Evolutionary conservation across 495 filamentous ascomycete genomes (phyloP).

Genomic region (Xylaria scruposa): DNA sequence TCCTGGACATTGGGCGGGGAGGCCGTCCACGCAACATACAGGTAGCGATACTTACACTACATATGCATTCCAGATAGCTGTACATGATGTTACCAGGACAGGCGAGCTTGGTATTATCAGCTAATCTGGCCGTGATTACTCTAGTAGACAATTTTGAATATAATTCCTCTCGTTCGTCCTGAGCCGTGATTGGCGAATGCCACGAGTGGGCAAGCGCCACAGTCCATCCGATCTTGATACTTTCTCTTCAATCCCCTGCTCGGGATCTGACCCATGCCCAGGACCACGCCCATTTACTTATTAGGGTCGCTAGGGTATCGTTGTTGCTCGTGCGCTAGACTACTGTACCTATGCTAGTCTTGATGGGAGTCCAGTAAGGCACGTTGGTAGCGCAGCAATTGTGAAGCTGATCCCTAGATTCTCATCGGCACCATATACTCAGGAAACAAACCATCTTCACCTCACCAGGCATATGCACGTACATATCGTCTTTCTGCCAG

Average conservation of each 20-base stretch:
- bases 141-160: conserved; percentile 3
- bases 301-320: conserved; percentile 22
- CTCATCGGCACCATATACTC: conserved; percentile 9
- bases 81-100: conserved; percentile 10
- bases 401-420: conserved; percentile 16
- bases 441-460: neutral
- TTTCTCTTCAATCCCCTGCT: conserved; percentile 11
- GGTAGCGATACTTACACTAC: neutral
- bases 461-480: neutral
- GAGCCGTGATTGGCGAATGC: neutral
- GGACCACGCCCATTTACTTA: conserved; percentile 11
- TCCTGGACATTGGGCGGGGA: neutral
- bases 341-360: neutral
- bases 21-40: neutral
- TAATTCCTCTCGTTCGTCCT: neutral
- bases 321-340: conserved; percentile 19
- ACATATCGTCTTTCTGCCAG: neutral
- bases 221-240: conserved; percentile 22
- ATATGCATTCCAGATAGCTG: neutral
- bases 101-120: conserved; percentile 3
- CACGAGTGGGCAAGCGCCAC: conserved; percentile 13
- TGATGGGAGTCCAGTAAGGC: conserved; percentile 11
- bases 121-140: neutral
- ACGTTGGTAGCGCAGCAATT: neutral
- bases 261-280: conserved; percentile 21